Percentiles rank a stretch among this genome's conserved stretches.
Evolutionary conservation across 2,329 filamentous ascomycete genomes (phyloP).

Genomic region (Xylariaceae sp.): DNA sequence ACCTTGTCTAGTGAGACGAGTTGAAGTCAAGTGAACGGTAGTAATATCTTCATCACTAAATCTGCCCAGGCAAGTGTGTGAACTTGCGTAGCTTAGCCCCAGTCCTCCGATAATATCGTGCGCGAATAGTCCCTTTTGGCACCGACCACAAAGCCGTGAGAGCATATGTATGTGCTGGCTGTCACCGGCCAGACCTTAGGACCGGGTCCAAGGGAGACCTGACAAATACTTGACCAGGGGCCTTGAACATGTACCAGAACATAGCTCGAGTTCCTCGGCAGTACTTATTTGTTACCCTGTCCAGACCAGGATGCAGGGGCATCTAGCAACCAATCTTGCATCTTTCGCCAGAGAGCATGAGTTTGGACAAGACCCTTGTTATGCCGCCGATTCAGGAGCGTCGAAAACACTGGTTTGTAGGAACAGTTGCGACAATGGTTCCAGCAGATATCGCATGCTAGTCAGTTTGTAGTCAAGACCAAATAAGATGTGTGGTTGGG

Average conservation of each 20-base stretch:
- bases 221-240: slow-evolving; percentile 4
- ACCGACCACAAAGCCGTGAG: neutral
- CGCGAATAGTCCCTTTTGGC: slow-evolving; percentile 4
- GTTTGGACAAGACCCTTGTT: neutral
- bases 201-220: neutral
- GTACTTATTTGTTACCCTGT: slow-evolving; percentile 2
- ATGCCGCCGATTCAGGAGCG: neutral
- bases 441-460: neutral
- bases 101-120: neutral
- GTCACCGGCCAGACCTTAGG: neutral
- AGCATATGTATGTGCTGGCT: neutral
- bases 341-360: neutral
- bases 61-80: no score
- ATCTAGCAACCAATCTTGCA: neutral
- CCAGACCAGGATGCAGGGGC: neutral
- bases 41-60: no score
- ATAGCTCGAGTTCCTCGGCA: neutral
- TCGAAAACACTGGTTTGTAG: neutral
- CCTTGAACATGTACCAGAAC: slow-evolving; percentile 13
- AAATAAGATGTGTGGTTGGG: neutral
- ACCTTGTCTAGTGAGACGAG: no score
- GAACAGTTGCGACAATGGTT: neutral
- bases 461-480: slow-evolving; percentile 1
- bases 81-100: no score
- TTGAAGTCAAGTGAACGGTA: no score